Evolutionary conservation across 139 green algal genomes (phyloP).

Genomic region (Picochlorum sp.): DNA sequence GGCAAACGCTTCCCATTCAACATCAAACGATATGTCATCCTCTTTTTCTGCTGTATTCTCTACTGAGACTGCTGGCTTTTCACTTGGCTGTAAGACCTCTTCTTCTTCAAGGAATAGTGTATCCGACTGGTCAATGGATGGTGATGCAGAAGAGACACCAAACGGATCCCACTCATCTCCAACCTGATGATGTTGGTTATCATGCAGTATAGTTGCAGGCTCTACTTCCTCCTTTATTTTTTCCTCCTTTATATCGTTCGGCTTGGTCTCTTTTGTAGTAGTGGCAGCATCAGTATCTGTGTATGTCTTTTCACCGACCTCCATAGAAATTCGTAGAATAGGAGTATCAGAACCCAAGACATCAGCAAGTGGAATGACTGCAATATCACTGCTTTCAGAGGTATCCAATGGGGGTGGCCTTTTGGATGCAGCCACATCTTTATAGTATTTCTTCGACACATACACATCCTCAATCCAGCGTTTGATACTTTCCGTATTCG

Average conservation of each 20-base stretch:
- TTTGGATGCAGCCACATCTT: background rate
- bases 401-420: background rate
- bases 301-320: background rate
- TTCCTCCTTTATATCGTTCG: background rate
- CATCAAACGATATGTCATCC: too few relatives aligned
- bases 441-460: constrained; percentile 29
- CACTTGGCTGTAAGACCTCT: too few relatives aligned
- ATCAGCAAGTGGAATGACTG: background rate
- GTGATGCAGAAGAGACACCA: background rate
- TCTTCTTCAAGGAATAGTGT: too few relatives aligned
- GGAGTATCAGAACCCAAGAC: background rate
- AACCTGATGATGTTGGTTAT: background rate
- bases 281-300: too few relatives aligned
- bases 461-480: constrained; percentile 42
- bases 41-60: too few relatives aligned
- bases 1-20: too few relatives aligned
- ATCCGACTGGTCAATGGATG: too few relatives aligned
- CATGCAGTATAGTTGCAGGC: background rate
- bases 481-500: constrained; percentile 18
- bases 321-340: background rate
- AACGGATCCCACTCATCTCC: background rate
- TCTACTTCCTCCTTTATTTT: background rate
- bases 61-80: too few relatives aligned
- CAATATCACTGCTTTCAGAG: background rate
- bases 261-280: too few relatives aligned